Evolutionary conservation across 352 stramenopile species (phyloP).

Genomic region (Aphanomyces invadans): DNA sequence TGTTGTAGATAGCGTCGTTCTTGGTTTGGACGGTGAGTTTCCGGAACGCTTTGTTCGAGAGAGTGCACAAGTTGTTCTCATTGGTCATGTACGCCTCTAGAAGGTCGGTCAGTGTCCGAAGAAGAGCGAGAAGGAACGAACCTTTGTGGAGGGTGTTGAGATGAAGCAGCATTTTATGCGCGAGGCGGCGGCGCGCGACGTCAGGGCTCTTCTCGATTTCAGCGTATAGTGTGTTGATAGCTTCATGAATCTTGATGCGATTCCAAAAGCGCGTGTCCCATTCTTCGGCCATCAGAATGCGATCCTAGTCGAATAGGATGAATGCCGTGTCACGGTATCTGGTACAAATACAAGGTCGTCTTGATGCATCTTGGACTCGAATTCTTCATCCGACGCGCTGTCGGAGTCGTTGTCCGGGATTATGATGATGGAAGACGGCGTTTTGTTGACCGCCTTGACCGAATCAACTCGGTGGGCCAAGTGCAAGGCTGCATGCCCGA

Average conservation of each 20-base stretch:
- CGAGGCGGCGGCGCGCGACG: conserved; percentile 38
- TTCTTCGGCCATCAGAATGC: conserved; percentile 72
- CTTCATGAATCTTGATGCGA: conserved; percentile 42
- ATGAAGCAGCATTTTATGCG: conserved; percentile 58
- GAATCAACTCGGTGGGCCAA: conserved; percentile 40
- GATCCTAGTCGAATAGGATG: conserved; percentile 32
- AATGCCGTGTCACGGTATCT: neutral
- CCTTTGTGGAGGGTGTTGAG: conserved; percentile 60
- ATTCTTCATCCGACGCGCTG: conserved; percentile 28
- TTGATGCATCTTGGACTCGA: conserved; percentile 30
- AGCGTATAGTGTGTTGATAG: conserved; percentile 58
- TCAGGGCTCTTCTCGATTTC: conserved; percentile 48
- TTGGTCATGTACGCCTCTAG: conserved; percentile 52
- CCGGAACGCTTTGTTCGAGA: conserved; percentile 69
- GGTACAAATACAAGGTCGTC: conserved; percentile 55
- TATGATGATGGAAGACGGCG: neutral
- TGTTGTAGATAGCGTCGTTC: conserved; percentile 46
- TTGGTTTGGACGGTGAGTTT: conserved; percentile 51
- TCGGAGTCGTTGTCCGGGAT: conserved; percentile 27
- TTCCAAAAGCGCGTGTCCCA: conserved; percentile 73
- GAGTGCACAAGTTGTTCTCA: conserved; percentile 52
- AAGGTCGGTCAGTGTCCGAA: neutral
- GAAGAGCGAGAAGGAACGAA: conserved; percentile 12
- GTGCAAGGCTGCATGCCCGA: conserved; percentile 48
- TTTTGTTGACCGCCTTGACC: conserved; percentile 34